Percentiles rank a stretch among this genome's conserved stretches.
Conservation (phyloP, 129 eudicot species). For the Lonicera japonica region DNA sequence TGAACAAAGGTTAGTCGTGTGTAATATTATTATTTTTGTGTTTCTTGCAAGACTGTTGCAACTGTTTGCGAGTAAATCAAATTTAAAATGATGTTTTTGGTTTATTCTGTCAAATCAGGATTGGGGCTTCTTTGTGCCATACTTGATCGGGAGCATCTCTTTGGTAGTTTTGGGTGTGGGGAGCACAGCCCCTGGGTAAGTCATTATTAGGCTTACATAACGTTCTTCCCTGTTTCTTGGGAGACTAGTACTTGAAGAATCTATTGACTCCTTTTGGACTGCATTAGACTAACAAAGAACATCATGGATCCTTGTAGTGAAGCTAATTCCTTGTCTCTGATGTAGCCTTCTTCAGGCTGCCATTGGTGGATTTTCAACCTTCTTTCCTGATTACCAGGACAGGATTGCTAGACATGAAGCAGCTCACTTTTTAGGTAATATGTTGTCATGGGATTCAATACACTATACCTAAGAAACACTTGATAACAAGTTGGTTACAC, state of each 20-base stretch:
- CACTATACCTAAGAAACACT: not conserved
- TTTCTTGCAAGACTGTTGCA: not conserved
- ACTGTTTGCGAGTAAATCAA: not conserved
- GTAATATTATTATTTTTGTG: not conserved
- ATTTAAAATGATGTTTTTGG: not conserved
- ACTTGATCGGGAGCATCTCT: conserved; percentile 90
- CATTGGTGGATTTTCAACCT: conserved; percentile 70
- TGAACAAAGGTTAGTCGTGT: no score
- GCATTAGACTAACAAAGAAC: not conserved
- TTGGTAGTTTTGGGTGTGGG: conserved; percentile 91
- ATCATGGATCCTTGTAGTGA: not conserved
- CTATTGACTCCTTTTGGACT: conserved; percentile 4
- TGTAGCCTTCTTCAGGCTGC: conserved; percentile 99
- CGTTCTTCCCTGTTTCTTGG: no score
- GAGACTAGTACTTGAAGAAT: not conserved
- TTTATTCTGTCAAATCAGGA: conserved; percentile 43
- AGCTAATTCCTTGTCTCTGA: conserved; percentile 15
- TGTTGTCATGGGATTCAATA: conserved; percentile 2
- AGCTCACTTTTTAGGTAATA: conserved; percentile 84
- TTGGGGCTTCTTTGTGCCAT: conserved; percentile 99
- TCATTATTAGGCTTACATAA: conserved; percentile 1
- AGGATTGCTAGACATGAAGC: conserved; percentile 97
- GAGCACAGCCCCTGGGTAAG: conserved; percentile 97
- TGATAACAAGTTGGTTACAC: not conserved
- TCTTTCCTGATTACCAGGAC: conserved; percentile 91